Percentiles rank a stretch among this genome's conserved stretches.
These are phyloP conservation scores for Bipolaris bicolor DNA, from an alignment of 2,329 filamentous ascomycete species.

Conservation along the genomic window DNA sequence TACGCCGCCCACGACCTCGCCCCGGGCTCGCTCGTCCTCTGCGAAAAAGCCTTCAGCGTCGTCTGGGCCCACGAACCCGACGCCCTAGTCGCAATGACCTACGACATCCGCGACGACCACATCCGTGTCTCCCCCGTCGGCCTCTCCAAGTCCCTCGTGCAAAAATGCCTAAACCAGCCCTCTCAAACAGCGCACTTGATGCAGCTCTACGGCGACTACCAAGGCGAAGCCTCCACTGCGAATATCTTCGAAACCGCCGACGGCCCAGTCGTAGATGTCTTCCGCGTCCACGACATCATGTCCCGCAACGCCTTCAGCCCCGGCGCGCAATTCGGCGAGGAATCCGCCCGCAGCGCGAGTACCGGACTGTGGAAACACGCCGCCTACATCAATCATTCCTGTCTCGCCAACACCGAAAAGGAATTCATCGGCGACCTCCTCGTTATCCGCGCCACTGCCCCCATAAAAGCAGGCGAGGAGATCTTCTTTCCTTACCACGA, in stretches of 20 bases:
- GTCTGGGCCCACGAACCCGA: constrained; percentile 52
- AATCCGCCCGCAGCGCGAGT: constrained; percentile 30
- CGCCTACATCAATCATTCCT: constrained; percentile 55
- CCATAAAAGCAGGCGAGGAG: constrained; percentile 33
- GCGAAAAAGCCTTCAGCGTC: constrained; percentile 61
- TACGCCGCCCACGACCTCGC: constrained; percentile 58
- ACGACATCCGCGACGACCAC: constrained; percentile 49
- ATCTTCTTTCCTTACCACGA: constrained; percentile 38
- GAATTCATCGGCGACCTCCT: constrained; percentile 50
- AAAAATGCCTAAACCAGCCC: constrained; percentile 57
- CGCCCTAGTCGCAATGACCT: constrained; percentile 53
- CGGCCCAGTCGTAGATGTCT: constrained; percentile 55
- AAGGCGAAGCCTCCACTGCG: constrained; percentile 44
- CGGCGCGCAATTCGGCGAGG: constrained; percentile 33
- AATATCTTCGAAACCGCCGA: constrained; percentile 46
- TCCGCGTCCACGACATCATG: constrained; percentile 55
- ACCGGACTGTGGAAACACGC: constrained; percentile 51
- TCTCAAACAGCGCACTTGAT: constrained; percentile 43
- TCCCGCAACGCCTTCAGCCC: constrained; percentile 55
- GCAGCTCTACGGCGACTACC: constrained; percentile 43
- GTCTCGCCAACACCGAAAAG: constrained; percentile 49
- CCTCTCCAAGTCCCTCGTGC: constrained; percentile 41
- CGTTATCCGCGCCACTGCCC: constrained; percentile 50
- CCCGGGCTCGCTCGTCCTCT: constrained; percentile 60
- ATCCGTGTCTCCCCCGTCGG: constrained; percentile 34